These are phyloP conservation scores for Septoria linicola DNA, from an alignment of 2,329 filamentous ascomycete genomes.

Conservation along the genomic window DNA sequence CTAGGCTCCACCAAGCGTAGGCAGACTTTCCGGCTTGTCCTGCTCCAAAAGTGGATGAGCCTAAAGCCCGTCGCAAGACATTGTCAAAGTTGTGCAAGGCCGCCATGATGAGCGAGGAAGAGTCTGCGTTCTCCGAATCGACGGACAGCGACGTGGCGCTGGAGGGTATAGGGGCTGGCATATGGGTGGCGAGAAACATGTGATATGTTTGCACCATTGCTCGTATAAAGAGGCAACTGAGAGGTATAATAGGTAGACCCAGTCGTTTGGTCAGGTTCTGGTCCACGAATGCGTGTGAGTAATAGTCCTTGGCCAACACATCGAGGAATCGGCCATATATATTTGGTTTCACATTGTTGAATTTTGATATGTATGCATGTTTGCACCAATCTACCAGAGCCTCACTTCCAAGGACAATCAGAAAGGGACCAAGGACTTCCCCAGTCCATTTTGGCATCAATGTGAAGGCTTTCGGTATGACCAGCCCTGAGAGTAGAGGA, in stretches of 20 bases:
- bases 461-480: slow-evolving; percentile 87
- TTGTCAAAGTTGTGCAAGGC: slow-evolving; percentile 77
- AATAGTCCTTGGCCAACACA: slow-evolving; percentile 95
- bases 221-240: slow-evolving; percentile 93
- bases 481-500: slow-evolving; percentile 61
- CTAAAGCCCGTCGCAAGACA: slow-evolving; percentile 73
- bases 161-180: slow-evolving; percentile 70
- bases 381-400: slow-evolving; percentile 97
- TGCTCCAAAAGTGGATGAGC: slow-evolving; percentile 66
- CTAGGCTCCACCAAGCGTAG: slow-evolving; percentile 58
- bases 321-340: slow-evolving; percentile 90
- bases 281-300: slow-evolving; percentile 89
- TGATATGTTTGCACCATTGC: slow-evolving; percentile 95
- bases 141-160: slow-evolving; percentile 64
- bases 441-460: slow-evolving; percentile 82
- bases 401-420: slow-evolving; percentile 92
- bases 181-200: slow-evolving; percentile 90
- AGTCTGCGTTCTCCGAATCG: slow-evolving; percentile 46
- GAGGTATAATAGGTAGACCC: slow-evolving; percentile 84
- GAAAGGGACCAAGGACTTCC: slow-evolving; percentile 86
- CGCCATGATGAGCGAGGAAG: slow-evolving; percentile 71
- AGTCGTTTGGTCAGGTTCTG: slow-evolving; percentile 87
- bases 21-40: slow-evolving; percentile 39
- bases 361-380: slow-evolving; percentile 96
- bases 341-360: slow-evolving; percentile 91